Percentiles rank a stretch among this genome's conserved stretches.
phyloP scores from a whole-genome alignment of 768 basidiomycete genomes.

The Serendipita sp. region DNA sequence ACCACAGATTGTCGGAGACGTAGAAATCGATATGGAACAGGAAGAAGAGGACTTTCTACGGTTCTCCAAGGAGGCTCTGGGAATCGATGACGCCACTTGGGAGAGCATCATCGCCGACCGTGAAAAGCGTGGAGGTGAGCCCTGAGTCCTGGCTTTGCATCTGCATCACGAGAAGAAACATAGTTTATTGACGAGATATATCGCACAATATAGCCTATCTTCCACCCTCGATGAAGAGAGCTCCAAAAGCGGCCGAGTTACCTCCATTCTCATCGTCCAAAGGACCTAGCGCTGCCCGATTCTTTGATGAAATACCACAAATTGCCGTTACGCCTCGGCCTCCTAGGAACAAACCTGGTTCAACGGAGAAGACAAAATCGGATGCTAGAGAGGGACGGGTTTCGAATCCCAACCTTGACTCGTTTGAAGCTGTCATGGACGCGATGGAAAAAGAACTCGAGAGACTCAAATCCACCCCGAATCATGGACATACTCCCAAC shows the following conservation, averaged over 20 bases:
- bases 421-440: constrained; percentile 92
- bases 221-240: background rate
- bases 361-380: background rate
- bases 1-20: constrained; percentile 69
- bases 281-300: background rate
- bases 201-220: background rate
- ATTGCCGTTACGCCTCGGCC: constrained; percentile 3
- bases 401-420: constrained; percentile 60
- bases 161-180: background rate
- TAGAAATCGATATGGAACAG: constrained; percentile 78
- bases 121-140: constrained; percentile 64
- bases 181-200: background rate
- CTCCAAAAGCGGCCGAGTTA: background rate
- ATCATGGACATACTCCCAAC: too few relatives aligned
- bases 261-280: background rate
- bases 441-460: constrained; percentile 82
- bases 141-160: background rate
- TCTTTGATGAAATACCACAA: constrained; percentile 10
- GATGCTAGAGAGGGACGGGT: background rate
- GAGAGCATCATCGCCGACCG: constrained; percentile 69
- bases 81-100: constrained; percentile 84
- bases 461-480: constrained; percentile 15
- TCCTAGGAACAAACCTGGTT: background rate
- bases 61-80: constrained; percentile 84
- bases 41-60: constrained; percentile 92